Evolutionary conservation across 306 rosid genomes (phyloP).

Genomic region (Pyrus betulifolia): DNA sequence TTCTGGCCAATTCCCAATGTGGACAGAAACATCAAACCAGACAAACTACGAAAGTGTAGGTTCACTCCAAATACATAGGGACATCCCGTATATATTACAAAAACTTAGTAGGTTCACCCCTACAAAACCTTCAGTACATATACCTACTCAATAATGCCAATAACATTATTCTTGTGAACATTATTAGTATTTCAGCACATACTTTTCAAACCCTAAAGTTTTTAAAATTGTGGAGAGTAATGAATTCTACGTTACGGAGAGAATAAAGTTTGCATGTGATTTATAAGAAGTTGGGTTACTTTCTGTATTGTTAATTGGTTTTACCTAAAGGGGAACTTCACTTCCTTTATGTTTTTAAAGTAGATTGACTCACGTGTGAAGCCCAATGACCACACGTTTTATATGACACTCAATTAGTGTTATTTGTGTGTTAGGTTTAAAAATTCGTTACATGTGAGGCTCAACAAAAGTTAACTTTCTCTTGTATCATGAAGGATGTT

Average conservation of each 20-base stretch:
- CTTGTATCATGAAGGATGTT: too few species aligned
- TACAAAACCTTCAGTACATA: neutral
- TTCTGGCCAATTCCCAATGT: neutral
- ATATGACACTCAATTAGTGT: too few species aligned
- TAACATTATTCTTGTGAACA: neutral
- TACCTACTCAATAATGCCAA: neutral
- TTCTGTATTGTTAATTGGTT: neutral
- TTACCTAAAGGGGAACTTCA: neutral
- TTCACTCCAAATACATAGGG: neutral
- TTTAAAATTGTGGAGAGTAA: neutral
- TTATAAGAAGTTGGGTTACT: too few species aligned
- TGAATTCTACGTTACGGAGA: neutral
- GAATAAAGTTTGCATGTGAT: neutral
- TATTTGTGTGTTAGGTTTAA: too few species aligned
- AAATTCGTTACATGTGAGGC: too few species aligned
- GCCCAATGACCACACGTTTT: too few species aligned
- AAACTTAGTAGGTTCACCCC: neutral
- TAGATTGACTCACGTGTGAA: too few species aligned
- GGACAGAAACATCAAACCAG: neutral
- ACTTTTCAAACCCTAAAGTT: neutral
- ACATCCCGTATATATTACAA: neutral
- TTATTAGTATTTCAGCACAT: neutral
- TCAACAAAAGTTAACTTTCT: too few species aligned
- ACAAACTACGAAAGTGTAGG: neutral
- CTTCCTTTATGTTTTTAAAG: too few species aligned